Evolutionary conservation across 106 monocot species (phyloP).

Genomic region (Dactylorhiza incarnata): DNA sequence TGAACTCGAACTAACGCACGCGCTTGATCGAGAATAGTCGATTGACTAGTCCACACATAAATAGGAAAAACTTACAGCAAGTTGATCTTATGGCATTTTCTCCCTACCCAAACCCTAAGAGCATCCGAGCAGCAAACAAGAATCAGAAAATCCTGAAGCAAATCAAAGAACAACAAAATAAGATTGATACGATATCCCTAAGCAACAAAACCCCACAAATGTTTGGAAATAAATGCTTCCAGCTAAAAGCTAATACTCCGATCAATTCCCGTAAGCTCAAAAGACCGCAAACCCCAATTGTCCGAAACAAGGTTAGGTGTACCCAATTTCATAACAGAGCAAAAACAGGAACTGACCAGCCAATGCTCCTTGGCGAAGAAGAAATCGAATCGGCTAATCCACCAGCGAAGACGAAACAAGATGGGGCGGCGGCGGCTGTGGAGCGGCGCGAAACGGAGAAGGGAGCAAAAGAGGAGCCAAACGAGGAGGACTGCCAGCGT

Average conservation of each 20-base stretch:
- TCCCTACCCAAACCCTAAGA: too few species aligned
- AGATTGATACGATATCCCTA: too few species aligned
- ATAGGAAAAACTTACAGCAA: too few species aligned
- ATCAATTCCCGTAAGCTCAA: neutral
- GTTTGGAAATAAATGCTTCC: neutral
- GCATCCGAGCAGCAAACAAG: too few species aligned
- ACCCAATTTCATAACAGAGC: neutral
- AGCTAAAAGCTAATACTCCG: neutral
- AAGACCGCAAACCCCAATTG: neutral
- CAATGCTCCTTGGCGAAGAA: conserved; percentile 16
- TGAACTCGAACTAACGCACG: too few species aligned
- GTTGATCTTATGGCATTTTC: too few species aligned
- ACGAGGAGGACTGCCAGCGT: conserved; percentile 1
- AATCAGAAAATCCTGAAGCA: too few species aligned
- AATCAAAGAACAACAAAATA: too few species aligned
- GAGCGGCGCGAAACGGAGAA: conserved; percentile 10
- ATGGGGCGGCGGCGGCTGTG: conserved; percentile 1
- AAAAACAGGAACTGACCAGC: conserved; percentile 14
- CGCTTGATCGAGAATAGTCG: too few species aligned
- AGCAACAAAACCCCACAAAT: neutral
- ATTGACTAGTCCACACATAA: too few species aligned
- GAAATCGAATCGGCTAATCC: conserved; percentile 22
- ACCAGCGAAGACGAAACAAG: conserved; percentile 16
- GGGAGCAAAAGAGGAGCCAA: conserved; percentile 17
- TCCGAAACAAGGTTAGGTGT: neutral